Conservation (phyloP, 192 early-diverging fungal species). For the Pecoramyces ruminantium region DNA sequence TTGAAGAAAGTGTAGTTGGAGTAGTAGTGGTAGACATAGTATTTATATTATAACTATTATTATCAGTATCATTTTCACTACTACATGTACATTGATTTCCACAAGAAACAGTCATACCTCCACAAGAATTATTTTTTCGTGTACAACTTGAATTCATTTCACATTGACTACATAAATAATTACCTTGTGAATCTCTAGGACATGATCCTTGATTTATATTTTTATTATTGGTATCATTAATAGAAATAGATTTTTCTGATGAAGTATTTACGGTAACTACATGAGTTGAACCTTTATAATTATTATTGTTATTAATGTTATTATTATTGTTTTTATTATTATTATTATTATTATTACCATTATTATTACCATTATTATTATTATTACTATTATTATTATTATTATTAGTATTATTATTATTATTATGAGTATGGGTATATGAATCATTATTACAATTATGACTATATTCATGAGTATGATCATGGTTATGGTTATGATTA, state of each 20-base stretch:
- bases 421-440: neutral
- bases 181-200: neutral
- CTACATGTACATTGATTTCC: neutral
- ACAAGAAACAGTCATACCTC: no score
- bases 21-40: no score
- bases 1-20: no score
- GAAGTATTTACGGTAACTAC: no score
- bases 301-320: no score
- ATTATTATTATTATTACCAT: no score
- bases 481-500: neutral
- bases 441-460: neutral
- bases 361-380: no score
- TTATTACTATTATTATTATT: no score
- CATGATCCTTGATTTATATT: neutral
- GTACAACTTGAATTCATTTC: neutral
- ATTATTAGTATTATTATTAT: neutral
- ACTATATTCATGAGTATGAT: neutral
- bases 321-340: no score
- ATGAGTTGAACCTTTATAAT: no score
- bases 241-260: neutral
- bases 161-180: neutral
- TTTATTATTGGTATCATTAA: neutral
- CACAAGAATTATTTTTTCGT: neutral
- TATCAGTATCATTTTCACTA: neutral
- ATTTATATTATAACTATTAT: neutral